These are phyloP conservation scores for Populus euphratica DNA, from an alignment of 345 rosid genomes.

Conservation along the genomic window DNA sequence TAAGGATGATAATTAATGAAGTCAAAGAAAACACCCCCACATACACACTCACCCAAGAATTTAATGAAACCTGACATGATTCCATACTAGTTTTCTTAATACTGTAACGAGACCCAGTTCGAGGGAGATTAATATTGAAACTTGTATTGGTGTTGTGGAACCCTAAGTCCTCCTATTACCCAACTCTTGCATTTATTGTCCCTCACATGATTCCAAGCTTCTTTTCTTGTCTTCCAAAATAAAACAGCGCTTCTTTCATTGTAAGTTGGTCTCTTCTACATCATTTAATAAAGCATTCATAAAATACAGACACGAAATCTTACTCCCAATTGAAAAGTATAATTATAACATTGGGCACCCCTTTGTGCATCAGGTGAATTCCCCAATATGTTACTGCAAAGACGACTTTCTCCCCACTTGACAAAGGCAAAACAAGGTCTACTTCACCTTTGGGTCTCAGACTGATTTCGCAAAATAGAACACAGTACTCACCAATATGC, in stretches of 20 bases:
- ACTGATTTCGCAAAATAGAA: not conserved
- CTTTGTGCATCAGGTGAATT: not conserved
- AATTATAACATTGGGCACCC: not conserved
- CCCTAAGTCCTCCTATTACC: slow-evolving; percentile 27
- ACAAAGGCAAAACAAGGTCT: not conserved
- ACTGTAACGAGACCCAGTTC: slow-evolving; percentile 18
- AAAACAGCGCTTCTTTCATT: slow-evolving; percentile 38
- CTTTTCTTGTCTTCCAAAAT: slow-evolving; percentile 30
- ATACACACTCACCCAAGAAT: slow-evolving; percentile 8
- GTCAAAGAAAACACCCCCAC: not conserved
- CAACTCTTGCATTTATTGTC: slow-evolving; percentile 38
- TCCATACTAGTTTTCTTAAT: slow-evolving; percentile 9
- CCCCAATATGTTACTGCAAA: not conserved
- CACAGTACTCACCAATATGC: not conserved
- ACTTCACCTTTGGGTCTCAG: not conserved
- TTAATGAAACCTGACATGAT: slow-evolving; percentile 43
- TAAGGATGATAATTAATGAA: not conserved
- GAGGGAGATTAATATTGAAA: slow-evolving; percentile 25
- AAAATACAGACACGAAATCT: not conserved
- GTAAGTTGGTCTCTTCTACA: slow-evolving; percentile 36
- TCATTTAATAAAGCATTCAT: no score
- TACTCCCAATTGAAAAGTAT: not conserved
- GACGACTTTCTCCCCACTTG: not conserved
- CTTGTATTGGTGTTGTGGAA: slow-evolving; percentile 23
- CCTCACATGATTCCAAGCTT: slow-evolving; percentile 46